Evolutionary conservation across 345 rosid species (phyloP), one percentile per base, ranked within the genome.

Genomic region (Salix suchowensis): DNA sequence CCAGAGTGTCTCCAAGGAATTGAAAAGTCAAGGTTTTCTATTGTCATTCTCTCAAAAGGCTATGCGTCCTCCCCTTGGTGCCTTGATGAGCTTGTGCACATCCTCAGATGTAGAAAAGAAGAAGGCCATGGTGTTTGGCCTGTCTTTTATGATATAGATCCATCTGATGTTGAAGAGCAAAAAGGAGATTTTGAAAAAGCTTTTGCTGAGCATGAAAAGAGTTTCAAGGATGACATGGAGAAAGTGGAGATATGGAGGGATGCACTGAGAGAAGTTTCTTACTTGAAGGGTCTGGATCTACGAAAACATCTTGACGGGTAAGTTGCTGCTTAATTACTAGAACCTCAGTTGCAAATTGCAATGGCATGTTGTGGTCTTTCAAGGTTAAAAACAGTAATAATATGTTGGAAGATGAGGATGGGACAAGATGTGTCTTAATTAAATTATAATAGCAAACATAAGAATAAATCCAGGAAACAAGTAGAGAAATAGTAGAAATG

Each of bases 101-200:
- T 77, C 58, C 68, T 71, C 18, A 6, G 37, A 10, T 44, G 30
- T 28, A 36, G 32, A 44, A 32, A 32, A 19, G 16, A 50, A 44
- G 28, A 9, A n/a, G 62, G 13, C 5, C 62, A 42, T 46, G 28
- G 13, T 48, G 65, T 65, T 2, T 14, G 44, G 71, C 75, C 80
- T 2, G 42, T 77, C n/a, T 77, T 62, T 48, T 77, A 77, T n/a
- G 75, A 71, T 19, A 62, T 65, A 12, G 65, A 71, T 70, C 66
- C 75, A 21, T 71, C 70, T 26, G 48, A 77, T 21, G 74, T 70
- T 18, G 42, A 40, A 77, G 61, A 69, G 28, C 37, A 39, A 18
- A 28, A 28, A 9, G 79, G 62, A 23, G 36, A 26, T 24, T 77
- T 26, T 37, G 11, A 18, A 64, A 2, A 71, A 3, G 76, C 80